Evolutionary conservation across 345 rosid species (phyloP).

Genomic region (Arabis hirsuta): DNA sequence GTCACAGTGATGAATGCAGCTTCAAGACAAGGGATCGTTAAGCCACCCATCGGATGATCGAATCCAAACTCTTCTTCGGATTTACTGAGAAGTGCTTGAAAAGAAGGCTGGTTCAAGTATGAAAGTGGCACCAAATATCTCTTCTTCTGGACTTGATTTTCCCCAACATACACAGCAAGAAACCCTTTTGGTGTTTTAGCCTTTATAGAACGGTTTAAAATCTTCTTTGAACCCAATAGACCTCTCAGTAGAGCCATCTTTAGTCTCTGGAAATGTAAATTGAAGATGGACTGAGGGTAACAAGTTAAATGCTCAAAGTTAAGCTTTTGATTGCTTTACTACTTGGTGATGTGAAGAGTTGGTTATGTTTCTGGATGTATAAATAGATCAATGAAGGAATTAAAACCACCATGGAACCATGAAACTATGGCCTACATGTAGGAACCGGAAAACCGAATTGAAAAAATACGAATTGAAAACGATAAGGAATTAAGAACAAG

Average conservation of each 20-base stretch:
- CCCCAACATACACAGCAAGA: constrained; percentile 57
- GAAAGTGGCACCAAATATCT: constrained; percentile 55
- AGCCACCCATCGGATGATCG: constrained; percentile 54
- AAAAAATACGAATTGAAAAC: too few relatives aligned
- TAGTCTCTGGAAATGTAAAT: neutral
- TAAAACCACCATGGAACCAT: constrained; percentile 1
- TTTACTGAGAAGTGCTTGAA: constrained; percentile 48
- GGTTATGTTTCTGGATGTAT: neutral
- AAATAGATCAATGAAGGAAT: constrained; percentile 24
- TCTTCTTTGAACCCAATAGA: constrained; percentile 17
- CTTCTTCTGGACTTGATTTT: constrained; percentile 41
- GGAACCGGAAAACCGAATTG: too few relatives aligned
- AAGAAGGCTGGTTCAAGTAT: constrained; percentile 45
- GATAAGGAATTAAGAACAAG: too few relatives aligned
- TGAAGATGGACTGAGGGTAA: constrained; percentile 8
- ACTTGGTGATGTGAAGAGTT: constrained; percentile 32
- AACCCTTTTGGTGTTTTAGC: constrained; percentile 42
- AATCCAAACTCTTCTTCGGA: constrained; percentile 55
- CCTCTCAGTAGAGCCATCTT: neutral
- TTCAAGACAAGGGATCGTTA: constrained; percentile 56
- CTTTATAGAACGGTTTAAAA: constrained; percentile 39
- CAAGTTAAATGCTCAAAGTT: neutral
- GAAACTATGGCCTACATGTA: constrained; percentile 14
- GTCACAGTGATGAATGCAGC: constrained; percentile 46
- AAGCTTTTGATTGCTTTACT: constrained; percentile 12